A percentile compares a stretch with the other conserved stretches of the same genome.
These are phyloP conservation scores for Metschnikowia amazonensis DNA, from an alignment of 805 yeast species.

Conservation along the genomic window DNA sequence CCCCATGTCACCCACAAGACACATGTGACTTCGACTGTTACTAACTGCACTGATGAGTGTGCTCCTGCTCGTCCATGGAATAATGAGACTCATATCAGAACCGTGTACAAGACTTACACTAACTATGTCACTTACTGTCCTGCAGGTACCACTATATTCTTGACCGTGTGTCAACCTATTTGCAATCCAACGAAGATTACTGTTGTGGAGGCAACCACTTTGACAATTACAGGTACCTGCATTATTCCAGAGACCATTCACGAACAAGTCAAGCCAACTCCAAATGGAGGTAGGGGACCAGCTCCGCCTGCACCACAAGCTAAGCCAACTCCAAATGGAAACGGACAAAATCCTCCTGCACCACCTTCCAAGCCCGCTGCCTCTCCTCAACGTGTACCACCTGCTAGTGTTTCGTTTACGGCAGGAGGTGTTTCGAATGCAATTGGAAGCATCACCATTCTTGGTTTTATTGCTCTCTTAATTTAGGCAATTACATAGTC, in stretches of 20 bases:
- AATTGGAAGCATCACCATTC: not conserved
- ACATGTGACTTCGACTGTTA: not conserved
- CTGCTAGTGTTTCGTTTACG: not conserved
- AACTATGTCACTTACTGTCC: constrained; percentile 1
- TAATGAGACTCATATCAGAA: not conserved
- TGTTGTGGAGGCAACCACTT: not conserved
- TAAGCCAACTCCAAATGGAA: too few species aligned
- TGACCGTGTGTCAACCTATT: not conserved
- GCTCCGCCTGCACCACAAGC: not conserved
- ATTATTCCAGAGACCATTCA: not conserved
- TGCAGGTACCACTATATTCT: not conserved
- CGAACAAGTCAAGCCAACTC: not conserved
- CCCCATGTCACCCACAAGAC: not conserved
- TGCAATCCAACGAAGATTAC: not conserved
- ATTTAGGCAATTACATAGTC: not conserved
- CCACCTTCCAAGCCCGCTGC: not conserved
- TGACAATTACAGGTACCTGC: not conserved
- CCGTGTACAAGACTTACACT: not conserved
- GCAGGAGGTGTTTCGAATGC: not conserved
- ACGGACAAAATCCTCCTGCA: too few species aligned
- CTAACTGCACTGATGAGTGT: not conserved
- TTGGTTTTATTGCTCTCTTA: not conserved
- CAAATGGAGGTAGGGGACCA: not conserved
- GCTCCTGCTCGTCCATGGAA: not conserved
- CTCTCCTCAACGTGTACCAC: not conserved